phyloP scores from a whole-genome alignment of 352 stramenopile genomes.

The Bremia lactucae region DNA sequence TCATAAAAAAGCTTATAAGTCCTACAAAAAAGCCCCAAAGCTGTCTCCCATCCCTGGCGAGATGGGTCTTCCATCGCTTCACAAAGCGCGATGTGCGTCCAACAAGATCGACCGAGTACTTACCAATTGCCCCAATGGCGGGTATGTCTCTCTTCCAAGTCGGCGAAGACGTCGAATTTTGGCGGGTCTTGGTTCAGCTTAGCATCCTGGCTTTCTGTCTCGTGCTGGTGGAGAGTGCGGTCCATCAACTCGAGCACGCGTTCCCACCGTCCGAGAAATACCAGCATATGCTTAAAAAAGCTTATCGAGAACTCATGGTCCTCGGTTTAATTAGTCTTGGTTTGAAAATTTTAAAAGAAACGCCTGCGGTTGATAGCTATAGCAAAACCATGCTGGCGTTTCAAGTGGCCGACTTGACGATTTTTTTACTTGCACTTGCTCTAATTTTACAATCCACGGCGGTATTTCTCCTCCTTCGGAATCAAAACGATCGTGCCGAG shows the following conservation, averaged over 20 bases:
- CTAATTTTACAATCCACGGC: conserved; percentile 39
- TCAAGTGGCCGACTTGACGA: conserved; percentile 40
- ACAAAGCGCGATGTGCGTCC: no score
- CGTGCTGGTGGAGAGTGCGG: conserved; percentile 28
- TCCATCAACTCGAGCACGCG: conserved; percentile 40
- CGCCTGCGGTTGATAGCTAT: conserved; percentile 16
- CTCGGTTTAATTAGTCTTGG: conserved; percentile 44
- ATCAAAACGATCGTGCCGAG: conserved; percentile 26
- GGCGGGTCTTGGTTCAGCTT: conserved; percentile 36
- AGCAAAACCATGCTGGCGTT: conserved; percentile 35
- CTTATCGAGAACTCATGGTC: conserved; percentile 50
- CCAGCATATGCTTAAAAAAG: conserved; percentile 56
- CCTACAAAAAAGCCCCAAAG: no score
- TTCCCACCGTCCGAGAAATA: conserved; percentile 49
- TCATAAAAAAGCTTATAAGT: no score
- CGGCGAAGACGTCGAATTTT: conserved; percentile 42
- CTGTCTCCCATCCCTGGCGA: no score
- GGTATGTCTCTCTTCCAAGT: conserved; percentile 43
- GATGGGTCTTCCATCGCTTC: no score
- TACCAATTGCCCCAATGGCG: no score
- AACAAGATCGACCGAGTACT: no score
- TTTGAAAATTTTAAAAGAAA: conserved; percentile 44
- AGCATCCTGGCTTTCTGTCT: conserved; percentile 39
- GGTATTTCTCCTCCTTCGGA: conserved; percentile 35
- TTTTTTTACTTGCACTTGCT: conserved; percentile 44